phyloP scores from a whole-genome alignment of 306 rosid genomes.

The Alnus glutinosa region DNA sequence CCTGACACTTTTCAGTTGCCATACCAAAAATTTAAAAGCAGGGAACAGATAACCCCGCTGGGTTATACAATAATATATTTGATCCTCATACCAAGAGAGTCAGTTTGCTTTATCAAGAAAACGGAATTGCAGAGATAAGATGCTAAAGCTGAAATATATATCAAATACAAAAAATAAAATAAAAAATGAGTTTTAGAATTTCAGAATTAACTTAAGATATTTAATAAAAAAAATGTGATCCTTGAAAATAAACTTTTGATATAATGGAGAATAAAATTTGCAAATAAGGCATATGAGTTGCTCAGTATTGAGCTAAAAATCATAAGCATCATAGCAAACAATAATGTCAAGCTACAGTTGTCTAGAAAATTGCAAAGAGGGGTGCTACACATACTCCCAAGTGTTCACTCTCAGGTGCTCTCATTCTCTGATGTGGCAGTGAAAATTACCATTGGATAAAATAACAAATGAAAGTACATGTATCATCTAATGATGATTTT shows the following conservation, averaged over 20 bases:
- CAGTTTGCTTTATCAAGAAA: background rate
- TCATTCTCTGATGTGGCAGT: too few species aligned
- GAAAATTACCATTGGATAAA: too few species aligned
- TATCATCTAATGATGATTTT: too few species aligned
- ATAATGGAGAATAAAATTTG: slow-evolving; percentile 8
- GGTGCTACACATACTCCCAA: too few species aligned
- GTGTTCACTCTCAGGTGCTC: too few species aligned
- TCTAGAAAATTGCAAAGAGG: background rate
- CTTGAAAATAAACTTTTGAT: slow-evolving; percentile 7
- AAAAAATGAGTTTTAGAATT: background rate
- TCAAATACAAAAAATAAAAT: background rate
- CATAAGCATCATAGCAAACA: slow-evolving; percentile 6
- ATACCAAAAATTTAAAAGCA: background rate
- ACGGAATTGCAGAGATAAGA: background rate
- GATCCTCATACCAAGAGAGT: background rate
- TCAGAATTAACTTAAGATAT: background rate
- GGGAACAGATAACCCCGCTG: background rate
- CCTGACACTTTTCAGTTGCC: background rate
- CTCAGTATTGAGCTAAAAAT: slow-evolving; percentile 8
- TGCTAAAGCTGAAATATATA: background rate
- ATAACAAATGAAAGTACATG: too few species aligned
- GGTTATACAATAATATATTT: background rate
- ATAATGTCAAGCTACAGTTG: background rate
- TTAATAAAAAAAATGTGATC: background rate
- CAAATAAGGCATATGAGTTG: slow-evolving; percentile 9